Evolutionary conservation across 2,329 filamentous ascomycete genomes (phyloP).

Genomic region (Trichoderma simmonsii): DNA sequence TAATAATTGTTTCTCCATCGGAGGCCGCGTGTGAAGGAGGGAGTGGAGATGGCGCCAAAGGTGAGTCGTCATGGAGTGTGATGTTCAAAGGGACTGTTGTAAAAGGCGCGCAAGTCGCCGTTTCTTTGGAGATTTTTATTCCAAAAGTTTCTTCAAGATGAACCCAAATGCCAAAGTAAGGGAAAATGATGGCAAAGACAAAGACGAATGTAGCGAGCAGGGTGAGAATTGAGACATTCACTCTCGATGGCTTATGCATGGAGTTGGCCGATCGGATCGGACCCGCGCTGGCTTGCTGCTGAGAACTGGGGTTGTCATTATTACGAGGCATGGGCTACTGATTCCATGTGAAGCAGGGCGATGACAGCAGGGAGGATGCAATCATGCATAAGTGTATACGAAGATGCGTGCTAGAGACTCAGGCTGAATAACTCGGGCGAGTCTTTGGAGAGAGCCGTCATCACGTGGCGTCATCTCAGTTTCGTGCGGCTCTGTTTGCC

Average conservation of each 20-base stretch:
- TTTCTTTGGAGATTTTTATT: not conserved
- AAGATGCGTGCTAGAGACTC: not conserved
- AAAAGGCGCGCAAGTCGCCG: not conserved
- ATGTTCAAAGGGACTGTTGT: constrained; percentile 31
- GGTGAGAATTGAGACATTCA: not conserved
- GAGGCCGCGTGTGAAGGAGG: constrained; percentile 35
- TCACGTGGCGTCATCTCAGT: not conserved
- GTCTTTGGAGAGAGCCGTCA: not conserved
- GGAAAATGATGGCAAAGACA: not conserved
- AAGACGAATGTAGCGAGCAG: not conserved
- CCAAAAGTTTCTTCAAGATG: not conserved
- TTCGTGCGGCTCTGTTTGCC: not conserved
- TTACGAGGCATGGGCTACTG: not conserved
- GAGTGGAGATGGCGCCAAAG: constrained; percentile 35
- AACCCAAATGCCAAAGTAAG: not conserved
- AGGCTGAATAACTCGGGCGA: not conserved
- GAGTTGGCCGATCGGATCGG: not conserved
- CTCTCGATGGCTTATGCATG: not conserved
- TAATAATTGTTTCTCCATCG: constrained; percentile 37
- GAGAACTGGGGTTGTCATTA: not conserved
- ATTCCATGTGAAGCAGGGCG: not conserved
- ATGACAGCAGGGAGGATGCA: not conserved
- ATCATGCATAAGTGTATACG: not conserved
- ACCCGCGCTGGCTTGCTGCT: not conserved
- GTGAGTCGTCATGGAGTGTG: constrained; percentile 29